phyloP scores from a whole-genome alignment of 768 basidiomycete species.

The Fomitopsis pulvina region DNA sequence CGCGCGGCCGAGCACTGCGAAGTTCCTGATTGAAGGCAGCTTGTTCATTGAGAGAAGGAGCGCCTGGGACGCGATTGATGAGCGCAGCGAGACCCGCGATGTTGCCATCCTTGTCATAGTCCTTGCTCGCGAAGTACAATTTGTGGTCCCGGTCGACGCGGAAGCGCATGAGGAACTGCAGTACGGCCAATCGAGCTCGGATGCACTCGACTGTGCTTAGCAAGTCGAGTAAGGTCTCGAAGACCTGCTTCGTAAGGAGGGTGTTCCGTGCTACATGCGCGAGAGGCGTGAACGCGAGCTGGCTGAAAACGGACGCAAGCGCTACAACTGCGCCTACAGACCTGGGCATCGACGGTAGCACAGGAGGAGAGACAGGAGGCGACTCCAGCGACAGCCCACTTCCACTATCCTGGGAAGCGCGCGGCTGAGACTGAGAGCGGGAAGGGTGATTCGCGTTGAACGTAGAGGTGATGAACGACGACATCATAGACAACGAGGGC shows the following conservation, averaged over 20 bases:
- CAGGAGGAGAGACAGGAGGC: constrained; percentile 5
- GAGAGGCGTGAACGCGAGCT: constrained; percentile 64
- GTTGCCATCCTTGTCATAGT: constrained; percentile 52
- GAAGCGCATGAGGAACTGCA: constrained; percentile 86
- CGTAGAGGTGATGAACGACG: constrained; percentile 39
- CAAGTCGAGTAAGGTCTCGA: constrained; percentile 42
- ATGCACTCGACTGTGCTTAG: constrained; percentile 40
- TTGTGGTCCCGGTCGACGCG: constrained; percentile 88
- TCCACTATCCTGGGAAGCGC: constrained; percentile 31
- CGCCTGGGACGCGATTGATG: constrained; percentile 44
- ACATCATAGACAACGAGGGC: constrained; percentile 57
- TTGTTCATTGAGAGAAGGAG: constrained; percentile 17
- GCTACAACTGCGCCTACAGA: constrained; percentile 57
- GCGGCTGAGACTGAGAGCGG: constrained; percentile 48
- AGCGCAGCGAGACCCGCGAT: constrained; percentile 53
- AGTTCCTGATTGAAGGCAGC: constrained; percentile 25
- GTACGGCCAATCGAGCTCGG: constrained; percentile 57
- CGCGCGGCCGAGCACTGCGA: constrained; percentile 41
- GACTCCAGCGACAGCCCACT: constrained; percentile 21
- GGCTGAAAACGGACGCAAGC: constrained; percentile 59
- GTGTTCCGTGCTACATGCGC: constrained; percentile 41
- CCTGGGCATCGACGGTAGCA: constrained; percentile 25
- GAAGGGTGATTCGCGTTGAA: constrained; percentile 36
- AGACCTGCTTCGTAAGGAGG: constrained; percentile 48
- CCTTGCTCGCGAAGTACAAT: constrained; percentile 57